Percentiles rank a stretch among this genome's conserved stretches.
Evolutionary conservation across 306 rosid species (phyloP).

Genomic region (Delonix regia): DNA sequence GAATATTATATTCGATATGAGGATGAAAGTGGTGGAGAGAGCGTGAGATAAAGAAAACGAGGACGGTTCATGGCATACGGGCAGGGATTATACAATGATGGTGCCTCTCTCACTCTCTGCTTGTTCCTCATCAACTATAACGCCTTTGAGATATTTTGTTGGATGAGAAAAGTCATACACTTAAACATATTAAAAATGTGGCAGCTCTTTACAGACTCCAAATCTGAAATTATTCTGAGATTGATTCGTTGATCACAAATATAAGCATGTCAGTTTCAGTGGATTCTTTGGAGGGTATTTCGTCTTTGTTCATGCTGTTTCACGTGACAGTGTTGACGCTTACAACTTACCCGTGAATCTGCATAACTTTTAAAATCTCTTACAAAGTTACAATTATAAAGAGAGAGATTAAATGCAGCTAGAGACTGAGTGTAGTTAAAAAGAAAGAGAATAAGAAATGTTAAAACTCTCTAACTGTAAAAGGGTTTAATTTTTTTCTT

Average conservation of each 20-base stretch:
- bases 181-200: constrained; percentile 5
- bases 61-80: constrained; percentile 46
- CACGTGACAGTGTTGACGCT: constrained; percentile 20
- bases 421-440: too few relatives aligned
- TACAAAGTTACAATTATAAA: too few relatives aligned
- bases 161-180: not conserved
- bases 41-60: constrained; percentile 32
- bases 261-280: constrained; percentile 33
- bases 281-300: constrained; percentile 31
- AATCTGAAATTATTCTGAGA: constrained; percentile 17
- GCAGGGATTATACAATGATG: constrained; percentile 26
- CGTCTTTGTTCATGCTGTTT: not conserved
- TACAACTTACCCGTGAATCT: constrained; percentile 31
- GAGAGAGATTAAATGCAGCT: too few relatives aligned
- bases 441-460: too few relatives aligned
- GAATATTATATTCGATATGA: not conserved
- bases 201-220: not conserved
- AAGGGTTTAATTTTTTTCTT: too few relatives aligned
- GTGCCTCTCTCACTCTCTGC: too few relatives aligned
- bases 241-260: constrained; percentile 33
- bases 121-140: too few relatives aligned
- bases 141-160: not conserved
- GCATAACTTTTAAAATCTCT: too few relatives aligned
- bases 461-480: too few relatives aligned
- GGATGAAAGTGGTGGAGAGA: constrained; percentile 29